Percentiles rank a stretch among this genome's conserved stretches.
These are phyloP conservation scores for Quercus lobata DNA, from an alignment of 331 rosid genomes.

Conservation along the genomic window DNA sequence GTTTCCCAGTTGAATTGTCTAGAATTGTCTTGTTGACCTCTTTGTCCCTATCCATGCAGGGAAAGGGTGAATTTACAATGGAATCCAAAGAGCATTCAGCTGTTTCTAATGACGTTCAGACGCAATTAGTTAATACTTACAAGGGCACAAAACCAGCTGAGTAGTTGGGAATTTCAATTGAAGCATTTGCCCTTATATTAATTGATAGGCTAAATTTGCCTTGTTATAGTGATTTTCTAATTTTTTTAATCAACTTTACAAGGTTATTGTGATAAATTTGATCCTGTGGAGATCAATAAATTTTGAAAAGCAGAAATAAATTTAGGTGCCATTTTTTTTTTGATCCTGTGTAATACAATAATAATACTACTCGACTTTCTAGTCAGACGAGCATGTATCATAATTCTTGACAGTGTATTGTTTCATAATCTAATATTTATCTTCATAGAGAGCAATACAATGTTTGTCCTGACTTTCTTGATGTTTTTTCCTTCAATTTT, in stretches of 20 bases:
- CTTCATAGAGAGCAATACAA: no score
- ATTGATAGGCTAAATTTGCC: not conserved
- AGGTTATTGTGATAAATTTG: conserved; percentile 12
- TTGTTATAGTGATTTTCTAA: not conserved
- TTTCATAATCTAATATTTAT: not conserved
- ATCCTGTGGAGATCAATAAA: conserved; percentile 29
- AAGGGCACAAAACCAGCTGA: conserved; percentile 67
- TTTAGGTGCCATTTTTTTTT: not conserved
- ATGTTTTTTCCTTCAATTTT: no score
- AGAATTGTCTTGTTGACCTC: not conserved
- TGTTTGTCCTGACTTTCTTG: no score
- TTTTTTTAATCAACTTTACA: not conserved
- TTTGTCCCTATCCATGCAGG: conserved; percentile 44
- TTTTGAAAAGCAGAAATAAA: conserved; percentile 16
- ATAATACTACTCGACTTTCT: not conserved
- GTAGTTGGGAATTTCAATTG: conserved; percentile 16
- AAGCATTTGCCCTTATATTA: conserved; percentile 12
- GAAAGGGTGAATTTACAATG: conserved; percentile 98
- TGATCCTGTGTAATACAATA: not conserved
- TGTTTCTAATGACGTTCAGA: conserved; percentile 71
- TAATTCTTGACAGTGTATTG: not conserved
- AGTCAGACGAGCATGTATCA: not conserved
- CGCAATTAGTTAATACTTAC: conserved; percentile 61
- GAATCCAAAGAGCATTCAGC: conserved; percentile 90
- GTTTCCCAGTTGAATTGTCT: no score